phyloP scores from a whole-genome alignment of 2,329 filamentous ascomycete species.

The Phymatotrichopsis omnivora region DNA sequence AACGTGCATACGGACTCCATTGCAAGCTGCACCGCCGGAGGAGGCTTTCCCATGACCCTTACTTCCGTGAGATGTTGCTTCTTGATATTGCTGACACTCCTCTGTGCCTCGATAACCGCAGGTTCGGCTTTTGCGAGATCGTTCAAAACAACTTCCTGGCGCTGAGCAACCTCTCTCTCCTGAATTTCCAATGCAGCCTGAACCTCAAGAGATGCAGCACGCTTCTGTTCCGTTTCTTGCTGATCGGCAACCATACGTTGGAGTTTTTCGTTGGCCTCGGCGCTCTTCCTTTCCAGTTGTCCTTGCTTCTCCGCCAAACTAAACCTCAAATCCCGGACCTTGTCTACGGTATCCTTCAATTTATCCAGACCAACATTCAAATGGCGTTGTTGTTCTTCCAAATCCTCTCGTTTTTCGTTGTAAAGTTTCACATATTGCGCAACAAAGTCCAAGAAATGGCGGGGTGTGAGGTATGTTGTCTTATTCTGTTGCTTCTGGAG shows the following conservation, averaged over 20 bases:
- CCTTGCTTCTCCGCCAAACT: slow-evolving; percentile 91
- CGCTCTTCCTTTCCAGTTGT: slow-evolving; percentile 85
- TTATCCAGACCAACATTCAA: slow-evolving; percentile 98
- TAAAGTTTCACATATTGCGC: slow-evolving; percentile 96
- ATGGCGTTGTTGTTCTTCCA: slow-evolving; percentile 97
- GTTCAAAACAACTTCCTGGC: slow-evolving; percentile 71
- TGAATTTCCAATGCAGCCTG: slow-evolving; percentile 80
- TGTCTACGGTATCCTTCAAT: slow-evolving; percentile 89
- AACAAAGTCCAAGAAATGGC: slow-evolving; percentile 96
- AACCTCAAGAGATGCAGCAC: slow-evolving; percentile 77
- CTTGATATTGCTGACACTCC: slow-evolving; percentile 98
- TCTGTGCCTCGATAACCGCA: slow-evolving; percentile 82
- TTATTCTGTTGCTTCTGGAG: slow-evolving; percentile 86
- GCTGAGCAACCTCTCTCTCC: slow-evolving; percentile 72
- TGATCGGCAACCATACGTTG: slow-evolving; percentile 96
- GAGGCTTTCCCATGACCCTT: slow-evolving; percentile 89
- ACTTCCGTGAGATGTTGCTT: slow-evolving; percentile 95
- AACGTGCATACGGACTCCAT: slow-evolving; percentile 94
- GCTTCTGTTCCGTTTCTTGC: slow-evolving; percentile 83
- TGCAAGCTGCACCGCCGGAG: slow-evolving; percentile 78
- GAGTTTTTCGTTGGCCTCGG: slow-evolving; percentile 92
- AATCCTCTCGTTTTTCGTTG: slow-evolving; percentile 94
- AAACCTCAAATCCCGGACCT: slow-evolving; percentile 81
- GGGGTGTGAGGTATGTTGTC: slow-evolving; percentile 84
- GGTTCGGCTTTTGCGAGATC: slow-evolving; percentile 89